Evolutionary conservation across 2,329 filamentous ascomycete species (phyloP).

Genomic region (Hirsutella thompsonii): DNA sequence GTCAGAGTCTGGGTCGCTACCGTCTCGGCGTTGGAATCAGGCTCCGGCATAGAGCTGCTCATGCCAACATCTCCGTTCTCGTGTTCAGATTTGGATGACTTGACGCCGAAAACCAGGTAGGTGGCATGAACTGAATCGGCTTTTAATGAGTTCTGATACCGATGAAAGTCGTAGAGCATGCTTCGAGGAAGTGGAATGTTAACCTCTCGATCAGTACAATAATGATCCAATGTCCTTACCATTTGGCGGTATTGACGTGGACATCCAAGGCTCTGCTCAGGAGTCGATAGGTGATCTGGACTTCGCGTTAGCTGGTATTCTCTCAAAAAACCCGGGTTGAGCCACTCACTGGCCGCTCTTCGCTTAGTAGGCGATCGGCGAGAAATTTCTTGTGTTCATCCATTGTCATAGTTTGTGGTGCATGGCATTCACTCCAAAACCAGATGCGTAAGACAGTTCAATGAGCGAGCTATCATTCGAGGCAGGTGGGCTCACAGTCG

Average conservation of each 20-base stretch:
- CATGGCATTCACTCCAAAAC: too few relatives aligned
- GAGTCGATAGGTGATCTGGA: constrained; percentile 76
- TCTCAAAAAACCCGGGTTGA: neutral
- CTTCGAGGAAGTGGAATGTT: constrained; percentile 29
- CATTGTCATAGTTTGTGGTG: constrained; percentile 30
- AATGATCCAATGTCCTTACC: constrained; percentile 35
- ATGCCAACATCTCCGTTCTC: constrained; percentile 57
- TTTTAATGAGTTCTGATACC: constrained; percentile 69
- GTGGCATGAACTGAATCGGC: constrained; percentile 73
- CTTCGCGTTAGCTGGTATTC: neutral
- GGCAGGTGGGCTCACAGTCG: too few relatives aligned
- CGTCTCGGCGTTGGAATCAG: constrained; percentile 30
- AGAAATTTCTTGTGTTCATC: constrained; percentile 59
- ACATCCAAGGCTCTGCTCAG: constrained; percentile 73
- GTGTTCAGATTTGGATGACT: constrained; percentile 24
- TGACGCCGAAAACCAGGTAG: constrained; percentile 72
- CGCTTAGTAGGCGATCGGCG: constrained; percentile 62
- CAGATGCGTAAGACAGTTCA: too few relatives aligned
- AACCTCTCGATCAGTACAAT: constrained; percentile 12
- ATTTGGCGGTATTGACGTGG: constrained; percentile 78
- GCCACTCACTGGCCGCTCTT: constrained; percentile 53
- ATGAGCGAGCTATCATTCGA: too few relatives aligned
- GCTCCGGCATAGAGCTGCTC: constrained; percentile 49
- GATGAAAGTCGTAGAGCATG: constrained; percentile 84
- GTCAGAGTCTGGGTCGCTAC: constrained; percentile 46